Evolutionary conservation across 2,329 filamentous ascomycete genomes (phyloP), one percentile per base, ranked within the genome.

Genomic region (Coniochaeta sp.): DNA sequence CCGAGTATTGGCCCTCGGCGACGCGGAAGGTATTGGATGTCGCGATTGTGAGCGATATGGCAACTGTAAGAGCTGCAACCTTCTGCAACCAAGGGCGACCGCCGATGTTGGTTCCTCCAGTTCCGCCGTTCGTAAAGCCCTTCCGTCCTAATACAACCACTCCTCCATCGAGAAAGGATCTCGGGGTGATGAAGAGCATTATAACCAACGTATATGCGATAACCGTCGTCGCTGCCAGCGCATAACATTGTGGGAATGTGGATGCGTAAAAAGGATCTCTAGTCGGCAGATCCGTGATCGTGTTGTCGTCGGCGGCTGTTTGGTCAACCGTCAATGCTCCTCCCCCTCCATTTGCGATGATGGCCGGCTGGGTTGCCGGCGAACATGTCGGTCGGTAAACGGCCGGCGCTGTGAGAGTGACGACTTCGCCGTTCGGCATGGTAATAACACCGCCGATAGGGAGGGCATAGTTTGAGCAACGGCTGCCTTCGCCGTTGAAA

Each of bases 51-150:
- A 99, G 81, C 2, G 93, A 97, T 31, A 98, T 86, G 31, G 88
- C 83, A 1, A 91, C 86, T 0, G 87, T 89, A 58, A 91, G 74
- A 1, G 89, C 83, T 3, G 89, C 89, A 58, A 91, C 84, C 73
- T 90, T 93, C 72, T 99, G 95, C 61, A 99, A 79, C 91, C 93
- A 96, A 6, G 95, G 95, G 58, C 95, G 86, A 50, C 92, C 92
- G 58, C 95, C 95, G 17, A 97, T 91, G 59, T 88, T 93, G 59
- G 96, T 88, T 57, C 92, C 84, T 33, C 87, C 84, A 16, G 88
- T 87, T 3, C 90, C 90, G 58, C 90, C 88, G 70, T 89, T 90
- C 57, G 93, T 96, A 74, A 96, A 93, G 61, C 92, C 91, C 69
- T 90, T 86, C 28, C 89, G 82, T 50, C 90, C 89, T 57, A 96